These are phyloP conservation scores for Albatrellus ellisii DNA, from an alignment of 768 basidiomycete species.

Conservation along the genomic window DNA sequence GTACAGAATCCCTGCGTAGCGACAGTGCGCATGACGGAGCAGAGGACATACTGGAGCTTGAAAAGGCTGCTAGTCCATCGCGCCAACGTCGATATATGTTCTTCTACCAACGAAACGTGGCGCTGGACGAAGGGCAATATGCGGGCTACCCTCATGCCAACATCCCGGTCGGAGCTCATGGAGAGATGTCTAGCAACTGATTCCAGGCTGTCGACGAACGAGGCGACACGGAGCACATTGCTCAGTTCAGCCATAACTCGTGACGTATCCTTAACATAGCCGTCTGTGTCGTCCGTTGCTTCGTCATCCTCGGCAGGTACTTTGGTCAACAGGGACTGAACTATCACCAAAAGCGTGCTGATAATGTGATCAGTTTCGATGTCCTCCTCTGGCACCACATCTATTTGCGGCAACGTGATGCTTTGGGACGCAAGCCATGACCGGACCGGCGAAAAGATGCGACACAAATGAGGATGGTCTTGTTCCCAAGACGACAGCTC, in stretches of 20 bases:
- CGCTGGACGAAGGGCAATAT: constrained; percentile 64
- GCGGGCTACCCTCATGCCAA: constrained; percentile 27
- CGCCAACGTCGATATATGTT: constrained; percentile 41
- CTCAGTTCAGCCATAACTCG: constrained; percentile 32
- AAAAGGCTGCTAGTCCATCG: constrained; percentile 67
- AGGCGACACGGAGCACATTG: constrained; percentile 32
- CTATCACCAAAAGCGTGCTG: constrained; percentile 46
- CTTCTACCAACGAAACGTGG: constrained; percentile 43
- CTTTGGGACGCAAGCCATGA: constrained; percentile 18
- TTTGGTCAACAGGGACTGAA: constrained; percentile 43
- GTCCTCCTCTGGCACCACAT: too few species aligned
- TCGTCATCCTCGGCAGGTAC: constrained; percentile 20
- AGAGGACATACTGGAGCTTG: constrained; percentile 74
- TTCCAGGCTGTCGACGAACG: constrained; percentile 29
- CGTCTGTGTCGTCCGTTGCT: constrained; percentile 23
- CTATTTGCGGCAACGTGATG: not conserved
- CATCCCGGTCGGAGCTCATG: constrained; percentile 18
- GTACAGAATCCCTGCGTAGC: constrained; percentile 87
- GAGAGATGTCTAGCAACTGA: constrained; percentile 27
- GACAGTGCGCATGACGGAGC: constrained; percentile 58
- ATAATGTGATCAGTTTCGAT: constrained; percentile 32
- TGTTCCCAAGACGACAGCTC: constrained; percentile 7
- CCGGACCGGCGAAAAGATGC: constrained; percentile 22
- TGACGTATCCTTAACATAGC: constrained; percentile 39
- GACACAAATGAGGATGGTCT: constrained; percentile 15